Evolutionary conservation across 2,329 filamentous ascomycete species (phyloP), one percentile per base, ranked within the genome.

Genomic region (Myriosclerotinia curreyana): DNA sequence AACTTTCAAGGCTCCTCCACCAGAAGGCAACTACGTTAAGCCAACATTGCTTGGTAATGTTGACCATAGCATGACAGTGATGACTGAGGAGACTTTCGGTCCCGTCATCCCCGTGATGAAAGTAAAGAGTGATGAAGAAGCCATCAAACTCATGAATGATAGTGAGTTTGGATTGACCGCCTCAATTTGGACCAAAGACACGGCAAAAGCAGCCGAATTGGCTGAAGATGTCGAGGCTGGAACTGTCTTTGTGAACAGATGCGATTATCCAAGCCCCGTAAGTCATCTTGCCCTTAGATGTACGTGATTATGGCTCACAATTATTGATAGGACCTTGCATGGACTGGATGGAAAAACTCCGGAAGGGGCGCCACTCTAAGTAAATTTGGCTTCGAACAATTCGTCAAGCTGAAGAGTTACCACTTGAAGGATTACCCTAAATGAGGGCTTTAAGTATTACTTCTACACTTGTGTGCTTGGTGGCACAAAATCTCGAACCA

Each of bases 301-400:
- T 31, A 31, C 46, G 28, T 44, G 31, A 31, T 49, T 56, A 69
- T 74, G 65, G 70, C 71, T 71, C 65, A 72, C 60, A 65, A 66
- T 52, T 70, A 50, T 48, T 54, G 40, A 51, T 71, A 94, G 90
- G 92, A 96, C 76, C 84, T 96, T 70, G 92, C 92, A n/a, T 96
- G 92, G 92, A 95, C 93, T 2, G 94, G 94, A 14, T 97, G 92
- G 92, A 98, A 98, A 81, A 92, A 96, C 76, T 96, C 92, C 66
- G 94, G 94, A 69, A 93, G 91, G 77, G 94, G 94, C 28, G 89
- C 93, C 71, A 97, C 93, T 12, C 79, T 98, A 71, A 95, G 92
- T 78, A 87, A 81, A 71, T 96, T 93, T 73, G 94, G 94, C 14
- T 98, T 96, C 74, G 94, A 97, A 72, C 91, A 96, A 75, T 98